Evolutionary conservation across 202 grass and related monocot genomes (phyloP).

Genomic region (Saccharum hybrid): DNA sequence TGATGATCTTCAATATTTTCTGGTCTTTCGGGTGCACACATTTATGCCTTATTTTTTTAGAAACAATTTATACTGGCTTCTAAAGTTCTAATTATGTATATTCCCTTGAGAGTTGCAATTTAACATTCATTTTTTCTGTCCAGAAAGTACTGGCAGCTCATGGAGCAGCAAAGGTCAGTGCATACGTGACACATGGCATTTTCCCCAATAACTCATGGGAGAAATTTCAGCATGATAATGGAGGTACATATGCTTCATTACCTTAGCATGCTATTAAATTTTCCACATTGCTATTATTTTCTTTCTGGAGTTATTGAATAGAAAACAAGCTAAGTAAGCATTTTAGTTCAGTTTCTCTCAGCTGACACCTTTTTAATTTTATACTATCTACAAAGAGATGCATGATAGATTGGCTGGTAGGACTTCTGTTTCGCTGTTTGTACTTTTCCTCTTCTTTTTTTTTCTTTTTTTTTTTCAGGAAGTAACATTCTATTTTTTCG

Average conservation of each 20-base stretch:
- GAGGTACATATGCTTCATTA: constrained; percentile 55
- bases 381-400: constrained; percentile 9
- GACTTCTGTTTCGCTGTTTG: constrained; percentile 5
- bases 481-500: constrained; percentile 3
- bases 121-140: constrained; percentile 36
- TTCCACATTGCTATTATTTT: constrained; percentile 18
- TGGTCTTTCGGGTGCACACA: not conserved
- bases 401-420: not conserved
- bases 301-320: not conserved
- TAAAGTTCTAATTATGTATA: constrained; percentile 35
- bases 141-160: constrained; percentile 93
- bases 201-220: constrained; percentile 90
- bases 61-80: constrained; percentile 1
- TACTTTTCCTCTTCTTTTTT: not conserved
- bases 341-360: constrained; percentile 34
- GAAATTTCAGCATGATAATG: constrained; percentile 82
- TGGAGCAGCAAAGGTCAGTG: constrained; percentile 96
- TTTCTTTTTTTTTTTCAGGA: not conserved
- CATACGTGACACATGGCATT: constrained; percentile 94
- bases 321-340: constrained; percentile 8
- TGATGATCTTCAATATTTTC: constrained; percentile 27
- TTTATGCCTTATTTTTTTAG: constrained; percentile 22
- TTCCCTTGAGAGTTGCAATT: constrained; percentile 39
- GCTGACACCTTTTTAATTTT: constrained; percentile 1
- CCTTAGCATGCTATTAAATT: constrained; percentile 32